Evolutionary conservation across 768 basidiomycete species (phyloP).

Genomic region (Tulasnella sp.): DNA sequence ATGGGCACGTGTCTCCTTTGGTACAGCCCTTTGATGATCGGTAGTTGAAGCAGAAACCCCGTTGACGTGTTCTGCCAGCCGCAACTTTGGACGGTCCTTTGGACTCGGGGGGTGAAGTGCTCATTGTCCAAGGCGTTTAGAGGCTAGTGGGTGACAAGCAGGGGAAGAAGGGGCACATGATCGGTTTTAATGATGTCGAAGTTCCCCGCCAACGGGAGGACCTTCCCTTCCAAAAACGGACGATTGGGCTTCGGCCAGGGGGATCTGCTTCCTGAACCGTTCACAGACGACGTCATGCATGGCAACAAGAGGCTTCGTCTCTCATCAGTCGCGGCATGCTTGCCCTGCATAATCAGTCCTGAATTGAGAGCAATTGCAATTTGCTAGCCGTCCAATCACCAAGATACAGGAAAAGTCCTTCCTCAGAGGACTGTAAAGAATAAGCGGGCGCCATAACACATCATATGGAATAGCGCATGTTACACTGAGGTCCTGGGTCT

Average conservation of each 20-base stretch:
- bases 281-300: neutral
- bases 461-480: too few species aligned
- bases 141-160: neutral
- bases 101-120: neutral
- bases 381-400: too few species aligned
- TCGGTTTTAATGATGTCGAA: neutral
- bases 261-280: neutral
- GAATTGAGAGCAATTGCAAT: too few species aligned
- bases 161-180: neutral
- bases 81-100: neutral
- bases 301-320: neutral
- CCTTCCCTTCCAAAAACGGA: neutral
- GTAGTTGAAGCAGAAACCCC: neutral
- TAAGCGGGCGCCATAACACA: too few species aligned
- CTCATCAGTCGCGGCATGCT: too few species aligned
- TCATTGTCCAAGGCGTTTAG: neutral
- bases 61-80: neutral
- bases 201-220: neutral
- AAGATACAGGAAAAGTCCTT: too few species aligned
- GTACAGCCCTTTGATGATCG: neutral
- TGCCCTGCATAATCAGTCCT: too few species aligned
- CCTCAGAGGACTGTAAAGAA: too few species aligned
- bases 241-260: neutral
- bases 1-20: neutral
- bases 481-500: too few species aligned